Evolutionary conservation across 805 yeast genomes (phyloP), one percentile per base, ranked within the genome.

Genomic region (Aciculoconidium aculeatum): DNA sequence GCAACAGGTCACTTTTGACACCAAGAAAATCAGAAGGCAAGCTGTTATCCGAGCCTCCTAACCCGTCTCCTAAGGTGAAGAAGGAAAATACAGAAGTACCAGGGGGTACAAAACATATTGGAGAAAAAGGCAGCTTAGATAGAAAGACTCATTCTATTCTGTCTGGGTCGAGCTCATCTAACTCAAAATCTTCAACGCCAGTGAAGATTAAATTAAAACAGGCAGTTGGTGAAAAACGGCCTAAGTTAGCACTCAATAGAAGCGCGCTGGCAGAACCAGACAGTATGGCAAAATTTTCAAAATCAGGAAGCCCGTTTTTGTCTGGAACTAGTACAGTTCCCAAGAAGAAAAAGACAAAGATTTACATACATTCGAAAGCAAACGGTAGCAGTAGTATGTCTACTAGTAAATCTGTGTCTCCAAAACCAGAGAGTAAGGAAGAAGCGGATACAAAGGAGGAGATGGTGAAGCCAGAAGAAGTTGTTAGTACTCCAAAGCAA

Each of bases 331-430:
- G 30, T 6, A 12, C 35, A 7, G n/a, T n/a, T n/a, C n/a, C n/a
- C n/a, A 51, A 48, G 34, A 44, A 48, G 40, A 49, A 45, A 28
- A 54, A 51, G 41, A 34, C 45, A 5, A 53, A 50, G 30, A 46
- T 53, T 13, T 55, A 55, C 39, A 48, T 55, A 13, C 61, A 53
- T 19, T 32, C 44, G 3, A 37, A 30, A 3, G 34, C 27, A 16
- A 21, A 25, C 12, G 36, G 41, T 11, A 28, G n/a, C n/a, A n/a
- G 28, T 4, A 20, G 28, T 18, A 15, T 14, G 7, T 26, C 28
- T 11, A 17, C 20, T 13, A 23, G 25, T 17, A 28, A 28, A 9
- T 31, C 34, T 11, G 17, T 21, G 14, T 23, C 40, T 30, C 34
- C 11, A 38, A 36, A 21, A 16, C 34, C 35, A 3, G 20, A 35